Conservation (phyloP, 2,329 filamentous ascomycete genomes). For the Scedosporium minutisporum region DNA sequence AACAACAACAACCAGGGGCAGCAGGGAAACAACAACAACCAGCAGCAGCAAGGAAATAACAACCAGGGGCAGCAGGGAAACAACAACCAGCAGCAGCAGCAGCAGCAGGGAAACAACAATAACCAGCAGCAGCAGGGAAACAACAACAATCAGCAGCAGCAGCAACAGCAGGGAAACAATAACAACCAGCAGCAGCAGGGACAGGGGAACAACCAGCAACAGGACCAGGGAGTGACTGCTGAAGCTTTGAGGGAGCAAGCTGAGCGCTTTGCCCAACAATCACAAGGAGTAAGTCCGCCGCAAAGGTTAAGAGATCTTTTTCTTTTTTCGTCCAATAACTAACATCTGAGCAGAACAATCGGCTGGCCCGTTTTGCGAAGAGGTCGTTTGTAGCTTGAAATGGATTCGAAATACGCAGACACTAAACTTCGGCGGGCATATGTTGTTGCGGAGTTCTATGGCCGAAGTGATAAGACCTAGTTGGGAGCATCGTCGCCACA, state of each 20-base stretch:
- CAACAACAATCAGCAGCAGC: conserved; percentile 2
- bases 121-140: conserved; percentile 7
- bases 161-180: not conserved
- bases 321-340: not conserved
- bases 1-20: conserved; percentile 7
- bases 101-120: conserved; percentile 10
- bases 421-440: not conserved
- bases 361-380: not conserved
- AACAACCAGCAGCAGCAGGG: not conserved
- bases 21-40: conserved; percentile 9
- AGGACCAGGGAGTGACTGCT: not conserved
- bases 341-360: not conserved
- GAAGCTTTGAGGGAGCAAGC: not conserved
- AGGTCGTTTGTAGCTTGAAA: not conserved
- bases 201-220: not conserved
- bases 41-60: conserved; percentile 8
- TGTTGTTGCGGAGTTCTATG: not conserved
- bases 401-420: not conserved
- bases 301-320: not conserved
- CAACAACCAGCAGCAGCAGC: conserved; percentile 3
- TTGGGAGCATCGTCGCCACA: not conserved
- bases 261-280: conserved; percentile 2
- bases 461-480: not conserved
- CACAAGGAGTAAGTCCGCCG: not conserved
- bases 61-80: conserved; percentile 8